Percentiles rank a stretch among this genome's conserved stretches.
phyloP scores from a whole-genome alignment of 1,139 yeast species.

The Arxiozyma telluris region DNA sequence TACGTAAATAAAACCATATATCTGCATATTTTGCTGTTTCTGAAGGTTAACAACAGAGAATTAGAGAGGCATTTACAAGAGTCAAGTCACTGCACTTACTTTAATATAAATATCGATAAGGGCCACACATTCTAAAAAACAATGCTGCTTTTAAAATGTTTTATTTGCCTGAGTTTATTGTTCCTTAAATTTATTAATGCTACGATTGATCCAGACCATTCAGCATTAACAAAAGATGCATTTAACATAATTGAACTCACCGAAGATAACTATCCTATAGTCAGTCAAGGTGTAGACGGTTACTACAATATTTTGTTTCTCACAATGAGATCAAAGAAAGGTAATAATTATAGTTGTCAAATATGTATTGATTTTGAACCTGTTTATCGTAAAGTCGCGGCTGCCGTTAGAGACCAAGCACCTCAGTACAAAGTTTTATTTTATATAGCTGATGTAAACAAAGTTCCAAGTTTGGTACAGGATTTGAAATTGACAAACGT shows the following conservation, averaged over 20 bases:
- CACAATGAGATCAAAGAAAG: slow-evolving; percentile 34
- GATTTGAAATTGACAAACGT: slow-evolving; percentile 39
- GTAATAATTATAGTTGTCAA: slow-evolving; percentile 33
- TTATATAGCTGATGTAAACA: slow-evolving; percentile 43
- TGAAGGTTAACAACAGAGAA: neutral
- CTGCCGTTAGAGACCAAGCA: slow-evolving; percentile 39
- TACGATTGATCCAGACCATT: slow-evolving; percentile 4
- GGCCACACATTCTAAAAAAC: too few species aligned
- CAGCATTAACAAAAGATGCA: slow-evolving; percentile 13
- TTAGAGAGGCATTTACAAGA: neutral
- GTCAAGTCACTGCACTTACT: neutral
- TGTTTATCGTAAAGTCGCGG: slow-evolving; percentile 36
- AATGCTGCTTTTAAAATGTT: neutral
- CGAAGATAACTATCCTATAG: slow-evolving; percentile 26
- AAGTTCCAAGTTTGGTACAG: slow-evolving; percentile 35
- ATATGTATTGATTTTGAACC: slow-evolving; percentile 38
- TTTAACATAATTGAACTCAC: slow-evolving; percentile 26
- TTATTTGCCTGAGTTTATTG: neutral
- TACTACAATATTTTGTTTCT: slow-evolving; percentile 38
- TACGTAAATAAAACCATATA: too few species aligned
- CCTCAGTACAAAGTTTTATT: slow-evolving; percentile 38
- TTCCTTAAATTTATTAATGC: neutral
- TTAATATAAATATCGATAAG: neutral
- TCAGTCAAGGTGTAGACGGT: slow-evolving; percentile 33
- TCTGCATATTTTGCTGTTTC: too few species aligned